A percentile compares a stretch with the other conserved stretches of the same genome.
These are phyloP conservation scores for Hanseniaspora guilliermondii DNA, from an alignment of 805 yeast species.

Conservation along the genomic window DNA sequence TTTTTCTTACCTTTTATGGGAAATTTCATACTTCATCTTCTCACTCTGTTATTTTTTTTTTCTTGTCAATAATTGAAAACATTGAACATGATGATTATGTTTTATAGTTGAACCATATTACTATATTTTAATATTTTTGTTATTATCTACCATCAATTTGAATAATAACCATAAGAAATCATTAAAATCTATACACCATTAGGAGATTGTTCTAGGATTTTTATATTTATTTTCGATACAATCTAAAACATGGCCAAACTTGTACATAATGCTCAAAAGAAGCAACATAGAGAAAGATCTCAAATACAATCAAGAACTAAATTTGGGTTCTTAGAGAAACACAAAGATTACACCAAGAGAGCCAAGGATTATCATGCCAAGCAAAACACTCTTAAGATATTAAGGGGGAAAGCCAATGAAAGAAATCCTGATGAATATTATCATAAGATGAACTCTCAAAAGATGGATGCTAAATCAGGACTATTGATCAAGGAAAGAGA, in stretches of 20 bases:
- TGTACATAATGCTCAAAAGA: constrained; percentile 86
- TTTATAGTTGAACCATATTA: too few relatives aligned
- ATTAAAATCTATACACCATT: too few relatives aligned
- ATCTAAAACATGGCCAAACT: constrained; percentile 48
- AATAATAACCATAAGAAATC: too few relatives aligned
- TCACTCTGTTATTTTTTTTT: too few relatives aligned
- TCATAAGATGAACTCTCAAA: constrained; percentile 72
- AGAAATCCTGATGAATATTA: constrained; percentile 93
- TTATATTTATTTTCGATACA: background rate
- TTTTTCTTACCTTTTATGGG: too few relatives aligned
- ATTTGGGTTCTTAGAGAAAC: constrained; percentile 84
- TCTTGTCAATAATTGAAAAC: too few relatives aligned
- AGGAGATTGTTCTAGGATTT: background rate
- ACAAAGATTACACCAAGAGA: constrained; percentile 65
- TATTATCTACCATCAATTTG: too few relatives aligned
- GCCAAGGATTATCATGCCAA: constrained; percentile 55
- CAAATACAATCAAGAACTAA: constrained; percentile 64
- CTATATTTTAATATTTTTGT: too few relatives aligned
- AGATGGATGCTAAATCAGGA: constrained; percentile 54
- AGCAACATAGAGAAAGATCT: constrained; percentile 88
- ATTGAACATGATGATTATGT: too few relatives aligned
- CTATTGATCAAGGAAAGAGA: constrained; percentile 49
- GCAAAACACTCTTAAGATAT: constrained; percentile 49
- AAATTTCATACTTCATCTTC: too few relatives aligned
- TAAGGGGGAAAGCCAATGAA: constrained; percentile 56